Evolutionary conservation across 1,284 basidiomycete species (phyloP), one percentile per base, ranked within the genome.

Genomic region (Pseudozyma pruni): DNA sequence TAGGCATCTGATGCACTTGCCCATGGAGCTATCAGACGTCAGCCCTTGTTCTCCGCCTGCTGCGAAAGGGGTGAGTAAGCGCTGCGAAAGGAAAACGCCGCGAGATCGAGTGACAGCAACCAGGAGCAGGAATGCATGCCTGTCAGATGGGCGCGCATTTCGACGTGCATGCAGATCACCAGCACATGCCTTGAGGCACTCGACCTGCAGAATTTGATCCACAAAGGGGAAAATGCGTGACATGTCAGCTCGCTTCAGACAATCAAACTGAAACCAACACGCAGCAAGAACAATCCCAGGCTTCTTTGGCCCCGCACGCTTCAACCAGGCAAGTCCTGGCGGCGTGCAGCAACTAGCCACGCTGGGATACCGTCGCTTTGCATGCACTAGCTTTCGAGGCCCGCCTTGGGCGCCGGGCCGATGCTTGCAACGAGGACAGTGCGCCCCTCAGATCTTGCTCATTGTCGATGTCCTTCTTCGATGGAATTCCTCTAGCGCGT

Each of bases 161-260:
- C 25, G 50, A 60, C 50, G 57, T 53, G 57, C 57, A 47, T 52
- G 34, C 29, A 43, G 41, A 33, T 38, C 37, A 48, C 11, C n/a
- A n/a, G n/a, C n/a, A n/a, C n/a, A n/a, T n/a, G n/a, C n/a, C n/a
- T n/a, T n/a, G n/a, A n/a, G n/a, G n/a, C n/a, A n/a, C n/a, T n/a
- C n/a, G n/a, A n/a, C n/a, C n/a, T n/a, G n/a, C n/a, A n/a, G n/a
- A n/a, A n/a, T n/a, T n/a, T n/a, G n/a, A n/a, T n/a, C n/a, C n/a
- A n/a, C n/a, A n/a, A n/a, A 32, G 20, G 27, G 38, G 4, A 11
- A 14, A 17, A 14, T 13, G 33, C 34, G 60, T 62, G 48, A 62
- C 60, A 52, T 62, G 47, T 62, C 47, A 55, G 25, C 40, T 56
- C 60, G 53, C 41, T 38, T 45, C 27, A 17, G 2, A 17, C 6